Base-by-base conservation (phyloP, 345 rosid genomes). In the Eucalyptus cladocalyx region DNA sequence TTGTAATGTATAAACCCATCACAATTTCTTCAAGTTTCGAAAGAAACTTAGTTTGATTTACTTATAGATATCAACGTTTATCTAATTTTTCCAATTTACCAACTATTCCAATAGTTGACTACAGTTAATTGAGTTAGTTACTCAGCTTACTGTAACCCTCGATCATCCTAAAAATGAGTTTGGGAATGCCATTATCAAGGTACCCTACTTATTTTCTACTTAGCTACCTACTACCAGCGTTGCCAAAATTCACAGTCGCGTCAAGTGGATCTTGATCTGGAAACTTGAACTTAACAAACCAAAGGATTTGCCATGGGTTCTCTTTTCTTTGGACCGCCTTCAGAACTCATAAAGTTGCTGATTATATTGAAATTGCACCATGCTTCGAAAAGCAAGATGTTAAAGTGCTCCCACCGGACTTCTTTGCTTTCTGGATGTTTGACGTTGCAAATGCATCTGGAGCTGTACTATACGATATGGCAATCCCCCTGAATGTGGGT, bases 181-280 rank as follows among this genome's bases (percentile, higher is more conserved):
- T 88, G 96, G 98, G 30, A 93, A 91, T 89, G 93, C 98, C 87
- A 93, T 96, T 86, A 95, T 91, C 94, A 97, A 96, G 98, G 98
- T 96, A 89, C 30, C 53, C 42, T 9, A 34, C 87, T 47, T 88
- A 47, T 80, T 30, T 60, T 47, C 65, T 37, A 11, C n/a, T 23
- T 40, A 13, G 40, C 34, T 56, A 30, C 67, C 0, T 26, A 26
- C 67, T 60, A 60, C 32, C 60, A 26, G n/a, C n/a, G 1, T 42
- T 14, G 50, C n/a, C 86, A 83, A 83, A 40, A 54, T 83, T 42
- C 47, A 11, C 47, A 83, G 6, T n/a, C 17, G 86, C 30, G 5
- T 11, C 50, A 49, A 86, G 37, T 60, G 67, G 67, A 60, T 26
- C 67, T 6, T 60, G 67, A 60, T 60, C 67, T 26, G 67, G 67